Conservation (phyloP, 2,329 filamentous ascomycete genomes). For the Akanthomyces dipterigenus region DNA sequence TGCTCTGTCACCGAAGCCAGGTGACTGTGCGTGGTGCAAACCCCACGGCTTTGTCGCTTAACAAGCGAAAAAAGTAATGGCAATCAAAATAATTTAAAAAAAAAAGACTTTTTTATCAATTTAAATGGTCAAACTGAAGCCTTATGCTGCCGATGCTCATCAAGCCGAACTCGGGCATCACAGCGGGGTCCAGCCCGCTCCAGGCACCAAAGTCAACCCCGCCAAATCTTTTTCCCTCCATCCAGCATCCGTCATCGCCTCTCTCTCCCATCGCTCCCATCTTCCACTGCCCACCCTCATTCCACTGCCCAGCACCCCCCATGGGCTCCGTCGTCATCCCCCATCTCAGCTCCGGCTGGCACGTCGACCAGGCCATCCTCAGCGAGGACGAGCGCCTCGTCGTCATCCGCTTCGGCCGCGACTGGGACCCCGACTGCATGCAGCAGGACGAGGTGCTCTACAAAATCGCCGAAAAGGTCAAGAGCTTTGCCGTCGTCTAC, state of each 20-base stretch:
- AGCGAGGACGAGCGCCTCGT: slow-evolving; percentile 85
- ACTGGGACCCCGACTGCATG: slow-evolving; percentile 72
- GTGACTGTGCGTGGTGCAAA: too few relatives aligned
- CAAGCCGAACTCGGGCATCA: slow-evolving; percentile 8
- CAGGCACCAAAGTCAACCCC: not conserved
- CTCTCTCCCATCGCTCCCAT: not conserved
- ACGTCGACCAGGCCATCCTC: slow-evolving; percentile 94
- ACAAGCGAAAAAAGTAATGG: too few relatives aligned
- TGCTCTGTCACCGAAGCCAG: too few relatives aligned
- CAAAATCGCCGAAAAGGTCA: slow-evolving; percentile 85
- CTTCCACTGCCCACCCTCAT: not conserved
- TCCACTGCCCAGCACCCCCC: not conserved
- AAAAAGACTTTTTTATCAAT: too few relatives aligned
- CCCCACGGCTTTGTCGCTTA: too few relatives aligned
- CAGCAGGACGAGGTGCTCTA: slow-evolving; percentile 87
- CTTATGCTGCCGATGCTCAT: too few relatives aligned
- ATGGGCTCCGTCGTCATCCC: slow-evolving; percentile 86
- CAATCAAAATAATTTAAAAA: too few relatives aligned
- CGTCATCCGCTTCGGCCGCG: slow-evolving; percentile 87
- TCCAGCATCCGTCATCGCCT: not conserved
- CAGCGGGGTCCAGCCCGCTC: slow-evolving; percentile 4
- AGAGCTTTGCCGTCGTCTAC: slow-evolving; percentile 90
- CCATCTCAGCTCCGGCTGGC: slow-evolving; percentile 88
- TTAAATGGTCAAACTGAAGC: too few relatives aligned
- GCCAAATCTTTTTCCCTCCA: not conserved